Percentiles rank a stretch among this genome's conserved stretches.
Conservation (phyloP, 208 protist species). For the Trichomonas tenax region DNA sequence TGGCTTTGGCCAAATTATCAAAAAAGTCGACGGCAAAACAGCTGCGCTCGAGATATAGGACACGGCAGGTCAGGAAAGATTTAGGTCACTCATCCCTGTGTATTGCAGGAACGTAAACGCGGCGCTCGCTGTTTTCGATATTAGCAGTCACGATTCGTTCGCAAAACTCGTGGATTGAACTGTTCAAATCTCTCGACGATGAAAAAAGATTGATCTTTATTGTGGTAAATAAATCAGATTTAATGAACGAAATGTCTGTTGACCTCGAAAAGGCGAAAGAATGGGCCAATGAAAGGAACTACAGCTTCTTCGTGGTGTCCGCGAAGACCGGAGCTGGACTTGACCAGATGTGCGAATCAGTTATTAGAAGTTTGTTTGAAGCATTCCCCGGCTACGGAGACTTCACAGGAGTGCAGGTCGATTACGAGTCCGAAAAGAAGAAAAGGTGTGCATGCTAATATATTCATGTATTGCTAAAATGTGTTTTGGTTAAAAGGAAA, state of each 20-base stretch:
- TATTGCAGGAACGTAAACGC: slow-evolving; percentile 83
- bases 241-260: neutral
- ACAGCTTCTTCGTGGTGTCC: neutral
- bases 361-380: no score
- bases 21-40: neutral
- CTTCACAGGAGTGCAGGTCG: no score
- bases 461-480: no score
- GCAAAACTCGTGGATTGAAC: neutral
- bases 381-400: no score
- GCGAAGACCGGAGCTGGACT: neutral
- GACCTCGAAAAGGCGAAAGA: neutral
- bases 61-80: slow-evolving; percentile 65
- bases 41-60: slow-evolving; percentile 78
- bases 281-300: neutral
- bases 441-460: no score
- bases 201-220: neutral
- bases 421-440: no score
- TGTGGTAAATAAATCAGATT: neutral
- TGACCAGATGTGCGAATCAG: no score
- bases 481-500: no score
- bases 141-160: neutral
- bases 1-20: neutral
- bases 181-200: neutral
- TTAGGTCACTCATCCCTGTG: slow-evolving; percentile 66
- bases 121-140: slow-evolving; percentile 53